These are phyloP conservation scores for Endotrypanum monterogeii DNA, from an alignment of 208 protist species.

Conservation along the genomic window DNA sequence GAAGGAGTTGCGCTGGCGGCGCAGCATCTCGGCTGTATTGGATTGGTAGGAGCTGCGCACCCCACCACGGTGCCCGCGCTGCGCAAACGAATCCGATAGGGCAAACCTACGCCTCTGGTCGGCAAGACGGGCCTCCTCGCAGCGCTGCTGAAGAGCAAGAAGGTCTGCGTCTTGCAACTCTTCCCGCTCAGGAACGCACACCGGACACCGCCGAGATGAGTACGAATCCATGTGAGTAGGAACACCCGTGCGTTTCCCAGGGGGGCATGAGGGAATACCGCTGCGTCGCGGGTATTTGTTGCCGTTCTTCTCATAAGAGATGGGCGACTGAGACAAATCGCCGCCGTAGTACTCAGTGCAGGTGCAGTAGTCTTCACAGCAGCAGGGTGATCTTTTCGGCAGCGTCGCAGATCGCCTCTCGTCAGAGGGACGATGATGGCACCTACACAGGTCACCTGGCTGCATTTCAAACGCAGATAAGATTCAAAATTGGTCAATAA, in stretches of 20 bases:
- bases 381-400: conserved; percentile 45
- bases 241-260: neutral
- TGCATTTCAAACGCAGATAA: conserved; percentile 21
- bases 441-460: conserved; percentile 4
- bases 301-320: neutral
- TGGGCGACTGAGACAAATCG: neutral
- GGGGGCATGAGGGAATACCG: neutral
- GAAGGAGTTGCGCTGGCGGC: conserved; percentile 42
- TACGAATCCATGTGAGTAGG: neutral
- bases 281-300: conserved; percentile 1
- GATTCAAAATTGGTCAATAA: too few relatives aligned
- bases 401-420: neutral
- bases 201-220: conserved; percentile 24
- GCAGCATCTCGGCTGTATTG: conserved; percentile 77
- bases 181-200: conserved; percentile 69
- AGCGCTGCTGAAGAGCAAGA: conserved; percentile 52
- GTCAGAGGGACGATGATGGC: conserved; percentile 3
- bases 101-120: conserved; percentile 26
- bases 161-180: conserved; percentile 60
- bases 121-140: conserved; percentile 38
- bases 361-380: conserved; percentile 53
- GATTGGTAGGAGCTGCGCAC: conserved; percentile 22
- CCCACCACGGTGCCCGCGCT: neutral
- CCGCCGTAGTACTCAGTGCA: conserved; percentile 25
- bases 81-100: conserved; percentile 17